Base-by-base conservation (phyloP, 1,284 basidiomycete genomes). In the Austropuccinia psidii region DNA sequence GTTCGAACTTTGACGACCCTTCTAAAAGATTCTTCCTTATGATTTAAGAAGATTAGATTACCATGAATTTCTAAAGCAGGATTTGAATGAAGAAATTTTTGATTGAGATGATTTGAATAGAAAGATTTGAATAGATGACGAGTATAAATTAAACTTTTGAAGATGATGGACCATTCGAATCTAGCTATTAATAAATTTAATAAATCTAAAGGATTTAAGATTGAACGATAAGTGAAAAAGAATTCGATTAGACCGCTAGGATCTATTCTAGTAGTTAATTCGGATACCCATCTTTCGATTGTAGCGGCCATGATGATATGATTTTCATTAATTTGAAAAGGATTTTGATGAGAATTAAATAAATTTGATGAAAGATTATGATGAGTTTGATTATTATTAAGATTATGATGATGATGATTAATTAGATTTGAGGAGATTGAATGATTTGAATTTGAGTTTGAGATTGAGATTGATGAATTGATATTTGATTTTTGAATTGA, bases 281-380 rank as follows among this genome's bases (percentile, higher is more conserved):
- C 90, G 0, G 90, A 90, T 74, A 93, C 88, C 90, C 90, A 91
- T 0, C 91, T 87, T 79, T 93, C 91, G 76, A 93, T 90, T 3
- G 90, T 91, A 4, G 91, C 91, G 0, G 90, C 91, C 41, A 93
- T 83, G 17, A 93, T 82, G 41, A 90, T 49, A 82, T 76, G 84
- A 76, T 83, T 82, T 24, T 79, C 65, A 43, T 17, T 17, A 33
- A 27, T 52, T 24, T 43, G 55, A 3, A 58, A 39, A 13, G 37
- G 47, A 54, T 37, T 45, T n/a, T 58, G 55, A 4, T 35, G 21
- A 19, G 43, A 29, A 5, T 21, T 19, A 35, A 39, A 62, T 31
- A 24, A 5, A 13, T 35, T 21, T 2, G 64, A 19, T 27, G 17
- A 37, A 8, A 52, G 31, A 31, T 67, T 50, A n/a, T 67, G 49